Conservation (phyloP, 495 filamentous ascomycete genomes). For the Cercophora scortea region DNA sequence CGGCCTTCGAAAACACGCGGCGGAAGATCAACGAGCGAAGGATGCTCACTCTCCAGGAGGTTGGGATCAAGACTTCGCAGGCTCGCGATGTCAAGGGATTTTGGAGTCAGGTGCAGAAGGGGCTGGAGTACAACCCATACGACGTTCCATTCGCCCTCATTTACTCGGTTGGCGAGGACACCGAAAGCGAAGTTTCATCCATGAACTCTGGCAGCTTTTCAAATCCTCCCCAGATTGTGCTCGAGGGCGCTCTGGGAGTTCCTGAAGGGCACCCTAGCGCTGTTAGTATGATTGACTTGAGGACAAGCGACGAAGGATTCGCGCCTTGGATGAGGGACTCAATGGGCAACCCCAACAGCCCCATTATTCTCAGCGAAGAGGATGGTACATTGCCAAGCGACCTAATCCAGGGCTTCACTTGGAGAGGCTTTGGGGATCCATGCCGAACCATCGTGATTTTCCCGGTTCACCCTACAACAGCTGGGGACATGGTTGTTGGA, state of each 20-base stretch:
- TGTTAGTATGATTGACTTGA: slow-evolving; percentile 48
- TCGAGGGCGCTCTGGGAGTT: slow-evolving; percentile 58
- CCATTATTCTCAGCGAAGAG: slow-evolving; percentile 49
- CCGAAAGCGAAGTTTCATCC: slow-evolving; percentile 53
- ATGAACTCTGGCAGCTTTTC: slow-evolving; percentile 51
- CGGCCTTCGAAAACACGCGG: slow-evolving; percentile 60
- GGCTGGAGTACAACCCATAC: slow-evolving; percentile 52
- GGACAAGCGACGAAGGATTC: slow-evolving; percentile 53
- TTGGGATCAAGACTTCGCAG: slow-evolving; percentile 59
- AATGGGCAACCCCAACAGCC: slow-evolving; percentile 47
- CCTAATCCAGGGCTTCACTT: slow-evolving; percentile 54
- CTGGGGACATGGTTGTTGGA: slow-evolving; percentile 51
- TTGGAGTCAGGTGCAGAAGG: slow-evolving; percentile 49
- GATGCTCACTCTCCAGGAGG: slow-evolving; percentile 59
- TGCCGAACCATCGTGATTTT: slow-evolving; percentile 60
- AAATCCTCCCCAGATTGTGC: slow-evolving; percentile 44
- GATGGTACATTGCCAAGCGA: slow-evolving; percentile 49
- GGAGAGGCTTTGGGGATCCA: slow-evolving; percentile 56
- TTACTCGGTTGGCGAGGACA: slow-evolving; percentile 53
- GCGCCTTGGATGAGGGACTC: slow-evolving; percentile 59
- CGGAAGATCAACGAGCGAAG: slow-evolving; percentile 57
- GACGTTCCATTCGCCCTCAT: slow-evolving; percentile 59
- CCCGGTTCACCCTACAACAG: slow-evolving; percentile 61
- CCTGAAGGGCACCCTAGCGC: slow-evolving; percentile 50
- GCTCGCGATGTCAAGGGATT: slow-evolving; percentile 60